Evolutionary conservation across 768 basidiomycete genomes (phyloP).

Genomic region (Rickenella mellea): DNA sequence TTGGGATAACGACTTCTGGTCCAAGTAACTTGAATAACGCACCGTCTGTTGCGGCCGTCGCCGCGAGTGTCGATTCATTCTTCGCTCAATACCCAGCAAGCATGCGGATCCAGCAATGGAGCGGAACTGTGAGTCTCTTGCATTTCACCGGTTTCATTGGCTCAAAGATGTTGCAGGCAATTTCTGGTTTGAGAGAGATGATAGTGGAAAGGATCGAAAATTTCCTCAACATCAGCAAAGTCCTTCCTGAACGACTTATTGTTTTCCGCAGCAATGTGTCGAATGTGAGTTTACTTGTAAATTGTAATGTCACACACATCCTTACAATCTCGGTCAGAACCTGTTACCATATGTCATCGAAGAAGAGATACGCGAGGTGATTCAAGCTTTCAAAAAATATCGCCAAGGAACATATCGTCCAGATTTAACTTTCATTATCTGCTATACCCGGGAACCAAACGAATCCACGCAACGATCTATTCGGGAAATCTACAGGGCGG

Average conservation of each 20-base stretch:
- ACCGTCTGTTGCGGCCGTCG: conserved; percentile 46
- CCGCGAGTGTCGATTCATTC: conserved; percentile 33
- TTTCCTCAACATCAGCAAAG: conserved; percentile 27
- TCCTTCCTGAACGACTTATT: conserved; percentile 35
- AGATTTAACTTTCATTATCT: conserved; percentile 42
- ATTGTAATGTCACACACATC: background rate
- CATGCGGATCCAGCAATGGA: conserved; percentile 40
- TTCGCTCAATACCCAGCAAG: conserved; percentile 43
- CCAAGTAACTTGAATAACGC: conserved; percentile 52
- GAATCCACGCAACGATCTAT: no score
- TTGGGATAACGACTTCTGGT: conserved; percentile 67
- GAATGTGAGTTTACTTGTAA: conserved; percentile 35
- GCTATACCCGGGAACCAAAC: no score
- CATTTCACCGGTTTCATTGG: no score
- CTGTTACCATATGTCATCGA: conserved; percentile 36
- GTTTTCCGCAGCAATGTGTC: conserved; percentile 70
- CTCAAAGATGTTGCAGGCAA: conserved; percentile 29
- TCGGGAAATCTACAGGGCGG: no score
- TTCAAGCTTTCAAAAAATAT: conserved; percentile 30
- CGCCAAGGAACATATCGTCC: conserved; percentile 30
- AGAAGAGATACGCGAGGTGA: conserved; percentile 34
- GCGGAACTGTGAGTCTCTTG: conserved; percentile 55
- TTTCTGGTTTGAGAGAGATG: conserved; percentile 37
- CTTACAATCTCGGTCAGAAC: conserved; percentile 20
- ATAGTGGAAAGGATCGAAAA: conserved; percentile 36